Base-by-base conservation (phyloP, 108 stramenopile species). In the Cyclotella choctawhatcheeana region DNA sequence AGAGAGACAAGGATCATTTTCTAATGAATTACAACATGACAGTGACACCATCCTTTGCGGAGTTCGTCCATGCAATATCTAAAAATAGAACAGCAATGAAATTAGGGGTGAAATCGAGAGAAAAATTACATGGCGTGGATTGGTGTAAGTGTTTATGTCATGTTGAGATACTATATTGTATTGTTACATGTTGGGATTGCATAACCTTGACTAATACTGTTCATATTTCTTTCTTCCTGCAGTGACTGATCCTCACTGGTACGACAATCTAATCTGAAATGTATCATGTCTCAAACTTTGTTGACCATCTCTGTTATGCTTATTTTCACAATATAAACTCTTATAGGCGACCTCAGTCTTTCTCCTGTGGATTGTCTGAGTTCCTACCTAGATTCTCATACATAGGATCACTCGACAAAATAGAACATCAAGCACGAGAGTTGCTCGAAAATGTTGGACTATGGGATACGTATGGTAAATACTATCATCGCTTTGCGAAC, bases 371-470 rank as follows among this genome's bases (percentile, higher is more conserved):
- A 10, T 18, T 84, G 8, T 69, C 68, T 2, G 59, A 81, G 27
- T 69, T 69, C 20, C 50, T 85, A 5, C 76, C 76, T 1, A 34
- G 76, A 8, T 82, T 85, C 44, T 64, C 77, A 34, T 85, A 82
- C 62, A 55, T 85, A 3, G 84, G 81, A 24, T 68, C 58, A 6
- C 53, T 85, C 24, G 67, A 85, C 48, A 35, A 73, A 17, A 75
- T 82, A 17, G 73, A 65, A 16, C 27, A 74, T 0, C 84, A 85
- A 33, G 48, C 84, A 8, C 64, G 66, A 35, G 22, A 43, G 32
- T n/a, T 85, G 30, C 35, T 85, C 30, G 76, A 85, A 40, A 43
- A 74, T 21, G 81, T 85, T 8, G 81, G 78, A 0, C 47, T 82
- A 27, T 85, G 84, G 84, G 84, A 85, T 14, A 43, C 35, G 0